These are phyloP conservation scores for Smittium culicis DNA, from an alignment of 371 early-diverging fungal genomes.

Conservation along the genomic window DNA sequence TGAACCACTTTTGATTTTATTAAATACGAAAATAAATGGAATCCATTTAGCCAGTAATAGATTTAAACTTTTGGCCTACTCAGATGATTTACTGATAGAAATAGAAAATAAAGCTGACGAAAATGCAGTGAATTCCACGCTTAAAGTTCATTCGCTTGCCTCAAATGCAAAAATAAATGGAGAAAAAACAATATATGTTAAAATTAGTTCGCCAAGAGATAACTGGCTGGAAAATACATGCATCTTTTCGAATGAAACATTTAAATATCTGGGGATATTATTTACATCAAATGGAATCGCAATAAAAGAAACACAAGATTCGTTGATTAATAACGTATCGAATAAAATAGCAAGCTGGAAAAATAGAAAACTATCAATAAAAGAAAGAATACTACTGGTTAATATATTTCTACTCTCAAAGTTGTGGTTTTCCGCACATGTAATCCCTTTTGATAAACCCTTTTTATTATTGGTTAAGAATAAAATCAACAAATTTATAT, in stretches of 20 bases:
- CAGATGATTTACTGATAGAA: background rate
- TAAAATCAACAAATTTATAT: constrained; percentile 2
- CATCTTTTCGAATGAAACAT: background rate
- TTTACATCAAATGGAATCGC: background rate
- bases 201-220: background rate
- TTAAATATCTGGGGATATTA: constrained; percentile 10
- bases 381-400: background rate
- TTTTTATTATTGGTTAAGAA: background rate
- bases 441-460: constrained; percentile 1
- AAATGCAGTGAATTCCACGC: too few relatives aligned
- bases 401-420: constrained; percentile 10
- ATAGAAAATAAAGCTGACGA: background rate
- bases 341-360: background rate
- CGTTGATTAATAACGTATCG: background rate
- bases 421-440: constrained; percentile 5
- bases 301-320: background rate
- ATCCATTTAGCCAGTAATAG: background rate
- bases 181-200: constrained; percentile 4
- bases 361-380: constrained; percentile 5
- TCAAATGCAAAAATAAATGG: constrained; percentile 2
- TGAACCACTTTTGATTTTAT: background rate
- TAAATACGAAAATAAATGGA: background rate
- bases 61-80: background rate
- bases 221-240: background rate
- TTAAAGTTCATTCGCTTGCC: constrained; percentile 1